Evolutionary conservation across 108 stramenopile genomes (phyloP), one percentile per base, ranked within the genome.

Genomic region (Halocafeteria seosinensis): DNA sequence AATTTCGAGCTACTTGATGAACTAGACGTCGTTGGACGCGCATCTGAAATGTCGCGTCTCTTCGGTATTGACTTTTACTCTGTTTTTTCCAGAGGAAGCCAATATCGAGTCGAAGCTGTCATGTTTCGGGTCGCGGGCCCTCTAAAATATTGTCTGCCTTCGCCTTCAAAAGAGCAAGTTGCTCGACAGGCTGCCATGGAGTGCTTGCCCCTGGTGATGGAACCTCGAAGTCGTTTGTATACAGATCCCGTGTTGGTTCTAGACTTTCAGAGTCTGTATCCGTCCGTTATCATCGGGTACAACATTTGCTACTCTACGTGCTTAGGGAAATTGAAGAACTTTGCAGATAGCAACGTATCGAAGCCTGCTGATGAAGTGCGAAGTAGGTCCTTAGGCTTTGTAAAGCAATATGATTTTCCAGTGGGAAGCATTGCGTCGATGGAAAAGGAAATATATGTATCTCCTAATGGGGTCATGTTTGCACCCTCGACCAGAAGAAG

Each of bases 181-280:
- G 78, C 78, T 13, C 25, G 34, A 13, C 80, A 81, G 38, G 47
- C 80, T 8, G 72, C 78, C 0, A 55, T 81, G 69, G 80, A 79
- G 37, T 38, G 66, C 26, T 68, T 75, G 12, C 75, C 80, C 8
- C 70, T 79, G 23, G 76, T 76, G 31, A 38, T 80, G 33, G 95
- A 97, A 69, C 95, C 95, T 1, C 58, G 78, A 38, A 84, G 84
- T 42, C 87, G 83, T 21, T 84, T 94, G 63, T 88, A 91, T 62
- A 71, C 72, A 23, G 88, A 92, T 29, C 96, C 96, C 8, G 84
- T 98, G 25, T 86, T 91, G 26, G 93, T 95, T 3, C 87, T 94
- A 38, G 96, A 98, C 66, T 98, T 95, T 63, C 90, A 85, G 8
- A 87, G 87, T 8, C 78, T 98, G 36, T 98, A 98, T 72, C 96